Conservation (phyloP, 2,329 filamentous ascomycete genomes). For the Trichoderma oligosporum region DNA sequence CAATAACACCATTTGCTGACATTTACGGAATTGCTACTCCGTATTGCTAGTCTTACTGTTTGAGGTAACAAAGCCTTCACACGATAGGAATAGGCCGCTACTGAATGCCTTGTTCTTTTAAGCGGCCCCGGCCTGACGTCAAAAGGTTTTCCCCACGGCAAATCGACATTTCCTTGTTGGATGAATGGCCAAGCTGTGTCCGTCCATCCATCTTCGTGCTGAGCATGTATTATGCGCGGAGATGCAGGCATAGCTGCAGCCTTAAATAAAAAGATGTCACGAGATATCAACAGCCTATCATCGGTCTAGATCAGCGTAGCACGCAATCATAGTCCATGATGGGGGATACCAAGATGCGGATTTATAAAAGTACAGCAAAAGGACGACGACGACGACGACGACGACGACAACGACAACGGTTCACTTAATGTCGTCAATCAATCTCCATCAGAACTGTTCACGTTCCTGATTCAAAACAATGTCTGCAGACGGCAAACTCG, state of each 20-base stretch:
- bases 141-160: neutral
- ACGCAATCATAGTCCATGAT: conserved; percentile 11
- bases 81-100: too few relatives aligned
- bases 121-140: neutral
- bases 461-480: neutral
- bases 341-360: neutral
- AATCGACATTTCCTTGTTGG: neutral
- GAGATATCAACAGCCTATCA: neutral
- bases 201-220: neutral
- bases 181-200: conserved; percentile 6
- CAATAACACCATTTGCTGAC: neutral
- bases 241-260: neutral
- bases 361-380: neutral
- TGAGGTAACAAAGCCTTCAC: too few relatives aligned
- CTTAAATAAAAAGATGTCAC: neutral
- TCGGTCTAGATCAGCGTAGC: neutral
- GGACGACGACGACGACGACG: too few relatives aligned
- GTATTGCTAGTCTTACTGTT: too few relatives aligned
- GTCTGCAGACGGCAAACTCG: neutral
- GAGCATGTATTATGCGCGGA: conserved; percentile 4
- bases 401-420: too few relatives aligned
- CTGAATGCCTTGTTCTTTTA: neutral
- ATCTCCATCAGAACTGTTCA: too few relatives aligned
- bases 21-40: neutral
- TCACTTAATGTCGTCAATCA: too few relatives aligned